Conservation (phyloP, 352 stramenopile species). For the Pythium chondricola region DNA sequence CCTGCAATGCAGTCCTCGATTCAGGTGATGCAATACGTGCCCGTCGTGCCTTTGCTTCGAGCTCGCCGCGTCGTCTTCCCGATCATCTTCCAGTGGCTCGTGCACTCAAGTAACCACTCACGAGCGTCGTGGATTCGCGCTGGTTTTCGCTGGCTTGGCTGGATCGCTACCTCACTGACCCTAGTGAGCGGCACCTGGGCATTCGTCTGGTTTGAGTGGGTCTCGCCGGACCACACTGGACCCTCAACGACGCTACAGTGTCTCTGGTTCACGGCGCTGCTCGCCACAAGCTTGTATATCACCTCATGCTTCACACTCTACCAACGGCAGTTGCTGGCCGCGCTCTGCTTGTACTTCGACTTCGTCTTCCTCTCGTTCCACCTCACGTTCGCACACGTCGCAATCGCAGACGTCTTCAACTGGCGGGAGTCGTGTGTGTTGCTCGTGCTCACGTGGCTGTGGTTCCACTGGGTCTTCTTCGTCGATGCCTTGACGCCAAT, state of each 20-base stretch:
- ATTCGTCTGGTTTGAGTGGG: too few species aligned
- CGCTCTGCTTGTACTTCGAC: slow-evolving; percentile 13
- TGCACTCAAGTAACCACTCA: too few species aligned
- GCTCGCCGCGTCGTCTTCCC: neutral
- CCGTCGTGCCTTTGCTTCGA: slow-evolving; percentile 2
- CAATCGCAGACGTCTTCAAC: slow-evolving; percentile 14
- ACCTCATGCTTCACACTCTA: neutral
- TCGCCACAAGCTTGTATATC: too few species aligned
- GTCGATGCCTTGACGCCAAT: slow-evolving; percentile 14
- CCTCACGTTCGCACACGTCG: slow-evolving; percentile 16
- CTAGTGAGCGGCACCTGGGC: too few species aligned
- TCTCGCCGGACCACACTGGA: too few species aligned
- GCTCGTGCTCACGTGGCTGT: slow-evolving; percentile 13
- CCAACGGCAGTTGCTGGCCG: slow-evolving; percentile 3
- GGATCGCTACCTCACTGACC: too few species aligned
- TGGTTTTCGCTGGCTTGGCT: too few species aligned
- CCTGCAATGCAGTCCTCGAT: neutral
- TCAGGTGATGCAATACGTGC: slow-evolving; percentile 12
- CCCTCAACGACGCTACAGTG: too few species aligned
- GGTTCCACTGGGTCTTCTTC: slow-evolving; percentile 16
- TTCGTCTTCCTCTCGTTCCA: slow-evolving; percentile 16
- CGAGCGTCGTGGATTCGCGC: too few species aligned
- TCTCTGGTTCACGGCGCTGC: too few species aligned
- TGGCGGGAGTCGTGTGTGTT: slow-evolving; percentile 4
- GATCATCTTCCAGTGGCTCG: slow-evolving; percentile 3